These are phyloP conservation scores for Candida rishiriensis DNA, from an alignment of 805 yeast species.

Conservation along the genomic window DNA sequence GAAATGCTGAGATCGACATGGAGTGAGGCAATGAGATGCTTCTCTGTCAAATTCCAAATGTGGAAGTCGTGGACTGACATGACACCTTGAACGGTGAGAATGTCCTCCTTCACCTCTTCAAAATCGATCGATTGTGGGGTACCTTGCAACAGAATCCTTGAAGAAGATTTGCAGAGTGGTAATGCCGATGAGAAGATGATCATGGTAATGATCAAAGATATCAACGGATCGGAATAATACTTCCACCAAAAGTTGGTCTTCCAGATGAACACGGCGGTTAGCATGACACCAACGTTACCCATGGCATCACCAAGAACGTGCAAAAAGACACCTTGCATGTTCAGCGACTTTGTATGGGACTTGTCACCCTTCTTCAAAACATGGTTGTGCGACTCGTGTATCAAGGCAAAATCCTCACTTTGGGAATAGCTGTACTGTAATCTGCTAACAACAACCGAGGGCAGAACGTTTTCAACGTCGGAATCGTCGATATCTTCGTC, in stretches of 20 bases:
- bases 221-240: slow-evolving; percentile 78
- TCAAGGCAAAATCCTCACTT: slow-evolving; percentile 8
- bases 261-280: slow-evolving; percentile 90
- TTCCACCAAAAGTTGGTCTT: slow-evolving; percentile 87
- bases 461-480: slow-evolving; percentile 25
- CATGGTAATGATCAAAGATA: slow-evolving; percentile 78
- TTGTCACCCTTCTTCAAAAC: slow-evolving; percentile 12
- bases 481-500: slow-evolving; percentile 12
- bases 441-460: slow-evolving; percentile 24
- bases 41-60: slow-evolving; percentile 92
- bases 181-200: slow-evolving; percentile 89
- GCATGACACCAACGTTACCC: slow-evolving; percentile 91
- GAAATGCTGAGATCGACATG: slow-evolving; percentile 71
- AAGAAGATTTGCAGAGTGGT: slow-evolving; percentile 82
- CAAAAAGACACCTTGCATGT: slow-evolving; percentile 95
- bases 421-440: slow-evolving; percentile 9
- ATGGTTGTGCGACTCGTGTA: slow-evolving; percentile 24
- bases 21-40: slow-evolving; percentile 77
- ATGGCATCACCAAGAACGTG: slow-evolving; percentile 96
- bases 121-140: slow-evolving; percentile 84
- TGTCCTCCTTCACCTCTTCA: slow-evolving; percentile 64
- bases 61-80: slow-evolving; percentile 91
- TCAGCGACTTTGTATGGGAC: slow-evolving; percentile 57
- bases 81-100: slow-evolving; percentile 65
- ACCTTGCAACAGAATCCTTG: slow-evolving; percentile 86